A percentile compares a stretch with the other conserved stretches of the same genome.
Evolutionary conservation across 108 stramenopile genomes (phyloP).

Genomic region (Conticribra guillardii): DNA sequence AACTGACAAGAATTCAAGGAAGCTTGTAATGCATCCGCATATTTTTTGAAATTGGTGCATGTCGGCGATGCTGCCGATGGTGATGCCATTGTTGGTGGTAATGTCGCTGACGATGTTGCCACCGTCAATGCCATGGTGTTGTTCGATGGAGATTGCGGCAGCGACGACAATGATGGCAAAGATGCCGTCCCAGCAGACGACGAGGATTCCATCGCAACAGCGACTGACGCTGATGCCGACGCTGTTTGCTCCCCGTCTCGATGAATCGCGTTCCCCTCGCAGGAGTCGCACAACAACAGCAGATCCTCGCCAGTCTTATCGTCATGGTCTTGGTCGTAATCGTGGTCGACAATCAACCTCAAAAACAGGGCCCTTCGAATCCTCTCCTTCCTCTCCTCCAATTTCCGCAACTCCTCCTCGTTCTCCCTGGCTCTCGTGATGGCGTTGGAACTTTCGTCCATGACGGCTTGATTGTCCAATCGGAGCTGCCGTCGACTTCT

Average conservation of each 20-base stretch:
- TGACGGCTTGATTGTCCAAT: slow-evolving; percentile 21
- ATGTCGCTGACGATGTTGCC: neutral
- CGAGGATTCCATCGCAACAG: too few species aligned
- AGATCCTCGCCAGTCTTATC: slow-evolving; percentile 1
- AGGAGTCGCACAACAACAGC: neutral
- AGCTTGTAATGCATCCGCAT: slow-evolving; percentile 19
- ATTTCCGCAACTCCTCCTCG: slow-evolving; percentile 5
- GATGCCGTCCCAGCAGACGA: too few species aligned
- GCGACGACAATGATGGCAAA: too few species aligned
- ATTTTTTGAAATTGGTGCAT: slow-evolving; percentile 18
- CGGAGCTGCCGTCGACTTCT: neutral
- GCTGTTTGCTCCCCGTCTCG: too few species aligned
- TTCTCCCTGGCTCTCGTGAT: slow-evolving; percentile 14
- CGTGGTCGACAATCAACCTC: slow-evolving; percentile 19
- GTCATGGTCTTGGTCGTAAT: neutral
- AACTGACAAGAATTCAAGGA: neutral
- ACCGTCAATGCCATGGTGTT: neutral
- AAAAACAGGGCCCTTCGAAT: slow-evolving; percentile 21
- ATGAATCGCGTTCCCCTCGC: too few species aligned
- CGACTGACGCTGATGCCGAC: too few species aligned
- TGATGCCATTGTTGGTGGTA: neutral
- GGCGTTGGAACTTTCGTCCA: slow-evolving; percentile 33
- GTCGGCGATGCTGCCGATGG: neutral
- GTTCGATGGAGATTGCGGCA: too few species aligned
- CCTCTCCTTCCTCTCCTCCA: slow-evolving; percentile 31